These are phyloP conservation scores for Rubia yunnanensis DNA, from an alignment of 257 asterid genomes.

Conservation along the genomic window DNA sequence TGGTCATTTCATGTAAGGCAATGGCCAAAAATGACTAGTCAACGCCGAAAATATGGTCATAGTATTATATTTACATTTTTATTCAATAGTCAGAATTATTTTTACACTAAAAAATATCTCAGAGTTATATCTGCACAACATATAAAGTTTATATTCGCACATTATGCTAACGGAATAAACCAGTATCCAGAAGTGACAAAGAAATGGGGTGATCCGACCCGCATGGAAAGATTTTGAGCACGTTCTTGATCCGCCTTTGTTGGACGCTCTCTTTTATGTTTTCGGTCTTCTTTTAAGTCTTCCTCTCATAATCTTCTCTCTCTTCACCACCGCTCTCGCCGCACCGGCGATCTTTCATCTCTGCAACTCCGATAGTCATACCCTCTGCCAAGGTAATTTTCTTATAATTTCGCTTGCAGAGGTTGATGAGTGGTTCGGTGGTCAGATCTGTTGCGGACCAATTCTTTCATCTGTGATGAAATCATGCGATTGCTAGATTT, in stretches of 20 bases:
- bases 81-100: too few relatives aligned
- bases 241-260: neutral
- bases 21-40: too few relatives aligned
- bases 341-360: neutral
- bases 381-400: neutral
- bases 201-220: too few relatives aligned
- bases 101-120: too few relatives aligned
- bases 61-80: too few relatives aligned
- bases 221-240: neutral
- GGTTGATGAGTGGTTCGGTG: neutral
- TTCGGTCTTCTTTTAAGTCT: neutral
- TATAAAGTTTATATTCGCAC: too few relatives aligned
- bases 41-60: too few relatives aligned
- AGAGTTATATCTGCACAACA: too few relatives aligned
- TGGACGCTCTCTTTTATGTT: neutral
- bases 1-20: too few relatives aligned
- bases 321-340: neutral
- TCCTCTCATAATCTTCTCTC: neutral
- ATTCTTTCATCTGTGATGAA: too few relatives aligned
- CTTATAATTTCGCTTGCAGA: neutral
- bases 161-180: too few relatives aligned
- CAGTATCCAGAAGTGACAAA: too few relatives aligned
- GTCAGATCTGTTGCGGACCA: neutral
- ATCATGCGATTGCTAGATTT: neutral
- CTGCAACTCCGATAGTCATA: neutral